phyloP scores from a whole-genome alignment of 768 basidiomycete genomes.

The Mrakia blollopis region DNA sequence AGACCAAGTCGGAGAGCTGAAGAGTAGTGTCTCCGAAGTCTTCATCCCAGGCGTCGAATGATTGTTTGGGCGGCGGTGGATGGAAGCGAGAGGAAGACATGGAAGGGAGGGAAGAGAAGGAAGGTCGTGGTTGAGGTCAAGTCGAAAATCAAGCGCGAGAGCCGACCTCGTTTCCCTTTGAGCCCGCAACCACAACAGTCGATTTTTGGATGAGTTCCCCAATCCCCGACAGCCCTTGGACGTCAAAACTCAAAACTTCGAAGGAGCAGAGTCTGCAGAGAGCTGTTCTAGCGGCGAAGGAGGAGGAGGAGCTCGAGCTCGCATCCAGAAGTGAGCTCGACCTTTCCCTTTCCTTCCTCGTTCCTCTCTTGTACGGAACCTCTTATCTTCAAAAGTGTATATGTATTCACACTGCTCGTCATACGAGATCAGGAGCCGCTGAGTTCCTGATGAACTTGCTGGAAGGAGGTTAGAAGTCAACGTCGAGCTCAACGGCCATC shows the following conservation, averaged over 20 bases:
- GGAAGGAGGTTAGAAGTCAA: too few relatives aligned
- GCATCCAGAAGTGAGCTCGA: too few relatives aligned
- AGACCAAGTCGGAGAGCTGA: not conserved
- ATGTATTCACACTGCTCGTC: too few relatives aligned
- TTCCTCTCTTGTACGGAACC: too few relatives aligned
- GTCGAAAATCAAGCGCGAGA: not conserved
- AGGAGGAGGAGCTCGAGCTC: not conserved
- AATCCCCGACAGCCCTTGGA: not conserved
- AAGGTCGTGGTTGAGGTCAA: not conserved
- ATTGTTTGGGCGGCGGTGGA: not conserved
- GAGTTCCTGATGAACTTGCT: too few relatives aligned
- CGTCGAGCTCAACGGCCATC: too few relatives aligned
- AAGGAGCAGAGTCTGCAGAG: not conserved
- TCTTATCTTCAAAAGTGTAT: too few relatives aligned
- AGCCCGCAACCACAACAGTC: not conserved
- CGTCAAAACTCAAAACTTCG: not conserved
- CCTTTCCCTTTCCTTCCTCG: too few relatives aligned
- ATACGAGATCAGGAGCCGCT: too few relatives aligned
- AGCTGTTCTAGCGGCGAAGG: not conserved
- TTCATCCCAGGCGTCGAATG: not conserved
- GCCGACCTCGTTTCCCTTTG: too few relatives aligned
- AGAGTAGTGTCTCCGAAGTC: not conserved
- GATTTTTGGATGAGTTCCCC: not conserved
- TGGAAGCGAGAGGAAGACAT: not conserved
- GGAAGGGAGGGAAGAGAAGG: not conserved